Conservation (phyloP, 257 asterid genomes). For the Rehmannia glutinosa region DNA sequence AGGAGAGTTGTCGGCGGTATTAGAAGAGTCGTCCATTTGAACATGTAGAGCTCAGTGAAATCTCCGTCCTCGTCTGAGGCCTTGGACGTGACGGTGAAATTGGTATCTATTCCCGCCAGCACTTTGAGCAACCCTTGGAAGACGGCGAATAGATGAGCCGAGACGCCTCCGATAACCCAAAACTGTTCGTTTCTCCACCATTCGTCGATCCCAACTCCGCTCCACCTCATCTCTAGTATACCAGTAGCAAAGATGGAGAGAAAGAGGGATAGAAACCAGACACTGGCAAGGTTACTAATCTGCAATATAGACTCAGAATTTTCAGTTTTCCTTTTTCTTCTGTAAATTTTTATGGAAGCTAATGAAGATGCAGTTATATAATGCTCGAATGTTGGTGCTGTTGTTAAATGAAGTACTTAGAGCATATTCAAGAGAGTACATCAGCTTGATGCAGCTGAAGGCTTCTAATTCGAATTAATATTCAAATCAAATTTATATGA, state of each 20-base stretch:
- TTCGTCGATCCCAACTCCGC: constrained; percentile 95
- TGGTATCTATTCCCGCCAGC: constrained; percentile 93
- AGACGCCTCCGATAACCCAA: constrained; percentile 98
- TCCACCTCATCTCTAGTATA: constrained; percentile 96
- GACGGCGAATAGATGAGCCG: constrained; percentile 88
- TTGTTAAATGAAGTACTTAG: no score
- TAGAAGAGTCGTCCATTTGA: constrained; percentile 93
- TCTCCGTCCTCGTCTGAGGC: constrained; percentile 93
- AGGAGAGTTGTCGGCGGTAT: constrained; percentile 95
- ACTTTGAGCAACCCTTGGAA: constrained; percentile 96
- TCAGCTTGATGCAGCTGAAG: no score
- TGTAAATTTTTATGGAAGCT: no score
- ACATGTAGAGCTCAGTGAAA: constrained; percentile 86
- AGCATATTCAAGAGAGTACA: no score
- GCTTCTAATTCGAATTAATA: no score
- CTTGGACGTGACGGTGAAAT: constrained; percentile 96
- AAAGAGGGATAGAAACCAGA: constrained; percentile 94
- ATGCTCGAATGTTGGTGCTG: no score
- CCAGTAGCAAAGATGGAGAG: constrained; percentile 97
- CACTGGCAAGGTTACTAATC: constrained; percentile 91
- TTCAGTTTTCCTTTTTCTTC: no score
- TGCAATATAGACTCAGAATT: constrained; percentile 46
- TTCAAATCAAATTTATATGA: no score
- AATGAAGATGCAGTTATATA: no score
- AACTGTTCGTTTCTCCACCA: constrained; percentile 99